These are phyloP conservation scores for Triticum turgidum DNA, from an alignment of 176 grass and related monocot species.

Conservation along the genomic window DNA sequence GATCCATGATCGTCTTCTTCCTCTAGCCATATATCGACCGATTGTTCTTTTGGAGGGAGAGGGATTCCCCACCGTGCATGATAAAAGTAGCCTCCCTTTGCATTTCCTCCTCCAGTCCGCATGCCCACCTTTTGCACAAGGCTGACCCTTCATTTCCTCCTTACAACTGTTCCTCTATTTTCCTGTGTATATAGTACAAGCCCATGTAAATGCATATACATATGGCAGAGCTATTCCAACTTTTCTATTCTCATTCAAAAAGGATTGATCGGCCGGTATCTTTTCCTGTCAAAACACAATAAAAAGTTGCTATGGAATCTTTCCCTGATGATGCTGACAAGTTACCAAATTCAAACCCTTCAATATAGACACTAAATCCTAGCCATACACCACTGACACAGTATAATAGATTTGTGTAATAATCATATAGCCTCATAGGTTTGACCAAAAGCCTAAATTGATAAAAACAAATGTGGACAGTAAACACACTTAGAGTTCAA, in stretches of 20 bases:
- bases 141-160: constrained; percentile 16
- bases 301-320: constrained; percentile 12
- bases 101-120: constrained; percentile 33
- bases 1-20: not conserved
- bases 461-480: not conserved
- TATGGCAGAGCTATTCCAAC: not conserved
- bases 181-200: not conserved
- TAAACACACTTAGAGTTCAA: not conserved
- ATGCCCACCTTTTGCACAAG: constrained; percentile 3
- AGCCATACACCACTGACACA: not conserved
- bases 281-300: constrained; percentile 26
- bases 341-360: constrained; percentile 26
- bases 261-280: not conserved
- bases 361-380: constrained; percentile 18
- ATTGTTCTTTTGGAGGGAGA: not conserved
- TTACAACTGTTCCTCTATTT: constrained; percentile 22
- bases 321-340: constrained; percentile 12
- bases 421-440: not conserved
- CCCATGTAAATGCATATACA: not conserved
- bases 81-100: constrained; percentile 33
- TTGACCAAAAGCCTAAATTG: not conserved
- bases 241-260: not conserved
- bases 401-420: not conserved
- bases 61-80: not conserved
- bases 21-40: not conserved